phyloP scores from a whole-genome alignment of 2,329 filamentous ascomycete species.

The Hypomyces rosellus region DNA sequence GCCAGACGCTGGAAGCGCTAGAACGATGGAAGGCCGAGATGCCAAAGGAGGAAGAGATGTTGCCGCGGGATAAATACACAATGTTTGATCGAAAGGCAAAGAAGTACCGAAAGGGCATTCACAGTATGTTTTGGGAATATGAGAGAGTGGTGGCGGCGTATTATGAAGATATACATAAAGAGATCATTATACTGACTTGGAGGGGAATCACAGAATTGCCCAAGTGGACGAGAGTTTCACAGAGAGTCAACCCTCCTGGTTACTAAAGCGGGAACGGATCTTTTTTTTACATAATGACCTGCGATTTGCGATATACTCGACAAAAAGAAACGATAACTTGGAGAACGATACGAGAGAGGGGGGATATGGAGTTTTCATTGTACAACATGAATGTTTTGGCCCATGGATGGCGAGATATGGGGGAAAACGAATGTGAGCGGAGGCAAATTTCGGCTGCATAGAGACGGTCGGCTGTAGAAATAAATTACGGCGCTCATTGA shows the following conservation, averaged over 20 bases:
- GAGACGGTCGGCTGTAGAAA: slow-evolving; percentile 15
- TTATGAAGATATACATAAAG: not conserved
- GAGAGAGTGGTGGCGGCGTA: not conserved
- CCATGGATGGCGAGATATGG: slow-evolving; percentile 2
- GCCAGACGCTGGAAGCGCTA: slow-evolving; percentile 67
- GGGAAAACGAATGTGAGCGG: slow-evolving; percentile 1
- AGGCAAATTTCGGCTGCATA: not conserved
- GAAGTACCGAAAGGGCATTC: slow-evolving; percentile 92
- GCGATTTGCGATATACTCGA: not conserved
- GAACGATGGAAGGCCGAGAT: slow-evolving; percentile 93
- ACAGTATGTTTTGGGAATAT: slow-evolving; percentile 63
- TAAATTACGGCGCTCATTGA: slow-evolving; percentile 14
- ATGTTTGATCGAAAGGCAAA: slow-evolving; percentile 96
- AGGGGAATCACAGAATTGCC: slow-evolving; percentile 54
- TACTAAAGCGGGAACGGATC: slow-evolving; percentile 50
- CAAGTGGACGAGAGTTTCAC: slow-evolving; percentile 94
- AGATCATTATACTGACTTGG: not conserved
- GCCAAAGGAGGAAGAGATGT: slow-evolving; percentile 93
- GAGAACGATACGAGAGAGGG: slow-evolving; percentile 2
- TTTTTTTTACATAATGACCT: not conserved
- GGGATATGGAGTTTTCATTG: slow-evolving; percentile 16
- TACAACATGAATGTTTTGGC: slow-evolving; percentile 23
- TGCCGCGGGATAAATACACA: slow-evolving; percentile 94
- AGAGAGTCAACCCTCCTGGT: slow-evolving; percentile 88
- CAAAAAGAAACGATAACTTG: not conserved